Base-by-base conservation (phyloP, 768 basidiomycete genomes). In the Pholiota microspora region DNA sequence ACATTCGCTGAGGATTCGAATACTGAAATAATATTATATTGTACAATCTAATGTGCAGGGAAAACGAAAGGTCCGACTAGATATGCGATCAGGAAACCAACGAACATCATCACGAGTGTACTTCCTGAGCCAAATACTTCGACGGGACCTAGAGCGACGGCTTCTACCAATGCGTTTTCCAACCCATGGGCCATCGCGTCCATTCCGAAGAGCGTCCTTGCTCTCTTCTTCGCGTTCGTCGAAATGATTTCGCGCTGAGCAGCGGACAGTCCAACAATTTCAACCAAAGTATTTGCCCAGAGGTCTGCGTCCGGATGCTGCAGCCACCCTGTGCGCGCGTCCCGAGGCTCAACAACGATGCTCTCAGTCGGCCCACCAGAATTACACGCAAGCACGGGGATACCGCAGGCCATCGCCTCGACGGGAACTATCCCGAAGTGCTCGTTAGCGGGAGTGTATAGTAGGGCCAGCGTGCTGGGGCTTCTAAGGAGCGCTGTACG, bases 391-490 rank as follows among this genome's bases (percentile, higher is more conserved):
- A 99, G 71, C 1, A 98, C 88, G 0, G 95, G 94, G 0, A 98
- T 69, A 2, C 94, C 92, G 45, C 90, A 94, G 7, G 85, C 80
- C 94, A 98, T 98, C 0, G 84, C 94, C 68, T 99, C 96, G 2
- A 98, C 82, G 2, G 97, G 96, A 0, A 88, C 95, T 60, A 99
- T 98, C 1, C 96, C 97, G 67, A 98, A 97, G 68, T 99, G 96
- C 64, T 99, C 96, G 68, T 96, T 96, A 7, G 81, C 74, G 0
- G 96, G 97, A 0, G 96, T 99, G 68, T 99, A 99, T 6, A 99
- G 78, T 0, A 98, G 76, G 0, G 83, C 90, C 13, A 83, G 69
- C 0, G 92, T 91, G 4, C 78, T 80, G 0, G 81, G 67, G 4
- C 83, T 78, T 10, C 73, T 81, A 32, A 99, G 83, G 1, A 98